Conservation (phyloP, 176 grass and related monocot species). For the Triticum urartu region DNA sequence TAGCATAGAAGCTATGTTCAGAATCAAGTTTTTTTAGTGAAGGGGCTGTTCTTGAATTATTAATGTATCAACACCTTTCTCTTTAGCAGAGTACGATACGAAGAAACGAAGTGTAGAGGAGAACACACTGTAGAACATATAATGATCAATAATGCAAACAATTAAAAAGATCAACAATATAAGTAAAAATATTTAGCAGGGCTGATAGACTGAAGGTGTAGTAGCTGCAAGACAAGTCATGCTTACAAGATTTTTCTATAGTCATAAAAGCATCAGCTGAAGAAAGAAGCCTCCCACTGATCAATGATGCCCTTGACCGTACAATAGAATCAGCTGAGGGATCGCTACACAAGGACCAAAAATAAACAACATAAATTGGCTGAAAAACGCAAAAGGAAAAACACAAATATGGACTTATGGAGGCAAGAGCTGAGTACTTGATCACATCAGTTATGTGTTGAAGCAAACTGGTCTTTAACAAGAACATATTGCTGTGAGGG, state of each 20-base stretch:
- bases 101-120: background rate
- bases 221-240: slow-evolving; percentile 19
- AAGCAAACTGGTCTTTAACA: slow-evolving; percentile 70
- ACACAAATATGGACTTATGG: background rate
- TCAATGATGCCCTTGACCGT: slow-evolving; percentile 75
- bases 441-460: slow-evolving; percentile 79
- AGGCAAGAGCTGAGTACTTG: slow-evolving; percentile 49
- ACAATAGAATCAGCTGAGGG: slow-evolving; percentile 68
- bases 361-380: background rate
- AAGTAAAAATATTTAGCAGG: slow-evolving; percentile 1
- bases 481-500: slow-evolving; percentile 69
- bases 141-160: background rate
- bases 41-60: background rate
- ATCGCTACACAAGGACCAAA: slow-evolving; percentile 50
- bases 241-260: slow-evolving; percentile 66
- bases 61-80: background rate
- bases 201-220: background rate
- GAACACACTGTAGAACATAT: background rate
- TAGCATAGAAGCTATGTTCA: background rate
- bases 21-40: background rate
- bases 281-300: slow-evolving; percentile 86
- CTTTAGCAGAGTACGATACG: background rate
- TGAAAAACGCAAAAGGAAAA: slow-evolving; percentile 7
- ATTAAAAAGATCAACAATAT: background rate
- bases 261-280: slow-evolving; percentile 55